These are phyloP conservation scores for Termitomyces sp. DNA, from an alignment of 768 basidiomycete genomes.

Conservation along the genomic window DNA sequence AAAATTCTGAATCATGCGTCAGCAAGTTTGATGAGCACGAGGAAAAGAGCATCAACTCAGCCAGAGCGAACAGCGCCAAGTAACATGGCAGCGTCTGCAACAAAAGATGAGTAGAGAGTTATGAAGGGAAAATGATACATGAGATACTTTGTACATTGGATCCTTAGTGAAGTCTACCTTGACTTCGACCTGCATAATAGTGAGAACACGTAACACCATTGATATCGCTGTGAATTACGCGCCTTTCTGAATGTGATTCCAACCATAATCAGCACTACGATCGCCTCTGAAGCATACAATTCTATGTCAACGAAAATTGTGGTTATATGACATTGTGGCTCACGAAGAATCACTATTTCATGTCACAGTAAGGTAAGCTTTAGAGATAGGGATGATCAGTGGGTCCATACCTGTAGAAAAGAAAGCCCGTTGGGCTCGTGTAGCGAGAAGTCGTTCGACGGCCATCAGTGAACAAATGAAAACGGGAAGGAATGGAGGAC, in stretches of 20 bases:
- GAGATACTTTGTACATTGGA: conserved; percentile 48
- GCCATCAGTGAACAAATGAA: conserved; percentile 39
- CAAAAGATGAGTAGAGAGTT: background rate
- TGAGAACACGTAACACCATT: background rate
- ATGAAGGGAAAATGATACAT: background rate
- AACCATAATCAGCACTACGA: conserved; percentile 72
- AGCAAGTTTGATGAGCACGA: conserved; percentile 1
- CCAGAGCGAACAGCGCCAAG: conserved; percentile 76
- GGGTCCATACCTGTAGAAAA: conserved; percentile 56
- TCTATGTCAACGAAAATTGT: background rate
- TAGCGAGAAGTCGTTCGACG: conserved; percentile 65
- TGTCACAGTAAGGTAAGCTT: conserved; percentile 5
- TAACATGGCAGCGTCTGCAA: conserved; percentile 76
- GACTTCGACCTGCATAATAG: conserved; percentile 39
- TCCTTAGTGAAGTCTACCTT: conserved; percentile 34
- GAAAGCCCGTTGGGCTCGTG: conserved; percentile 67
- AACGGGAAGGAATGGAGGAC: background rate
- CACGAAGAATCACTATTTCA: conserved; percentile 50
- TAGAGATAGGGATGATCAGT: background rate
- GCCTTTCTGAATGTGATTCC: conserved; percentile 64
- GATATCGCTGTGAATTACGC: conserved; percentile 15
- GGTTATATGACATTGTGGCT: conserved; percentile 23
- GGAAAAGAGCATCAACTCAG: conserved; percentile 48
- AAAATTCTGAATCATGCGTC: conserved; percentile 51
- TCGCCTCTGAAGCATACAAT: conserved; percentile 49